Base-by-base conservation (phyloP, 176 grass and related monocot species). In the Lolium perenne region DNA sequence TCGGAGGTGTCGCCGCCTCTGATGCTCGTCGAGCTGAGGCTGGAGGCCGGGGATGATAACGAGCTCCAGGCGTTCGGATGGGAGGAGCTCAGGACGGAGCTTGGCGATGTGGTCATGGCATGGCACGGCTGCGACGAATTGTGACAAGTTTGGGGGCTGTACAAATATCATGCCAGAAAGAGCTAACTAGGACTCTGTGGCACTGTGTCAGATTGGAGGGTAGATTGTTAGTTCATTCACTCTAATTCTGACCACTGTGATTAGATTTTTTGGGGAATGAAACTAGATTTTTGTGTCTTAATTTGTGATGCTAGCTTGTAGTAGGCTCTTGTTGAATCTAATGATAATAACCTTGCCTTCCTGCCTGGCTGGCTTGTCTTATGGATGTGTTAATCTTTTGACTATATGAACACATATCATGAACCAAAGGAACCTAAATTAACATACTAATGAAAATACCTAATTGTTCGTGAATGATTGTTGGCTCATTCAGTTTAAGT, bases 81-180 rank as follows among this genome's bases (percentile, higher is more conserved):
- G 96, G 96, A 89, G 13, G 84, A 92, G 80, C 57, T 95, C n/a
- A 86, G 87, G 75, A 57, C 25, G 55, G 93, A 94, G 89, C 90
- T 98, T 1, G 91, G 91, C 3, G 96, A 95, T 57, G 84, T 92
- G 2, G 92, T 94, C 6, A 89, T 80, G 65, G 90, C 88, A 23
- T 98, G 96, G 96, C 88, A 98, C 46, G 75, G 86, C 0, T 80
- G 79, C 22, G 92, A 88, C 20, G 83, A 91, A 47, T 29, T 82
- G 20, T 61, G 65, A 84, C 6, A 38, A 26, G 25, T 48, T 35
- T 35, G 32, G 32, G 32, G 32, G 32, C 32, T 35, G 32, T 35
- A 35, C 32, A 35, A 35, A 35, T 35, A 35, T 35, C 32, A 35
- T 35, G 73, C 58, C 80, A 75, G 7, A 17, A 75, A 50, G 72